A percentile compares a stretch with the other conserved stretches of the same genome.
Conservation (phyloP, 352 stramenopile genomes). For the Pythium grandisporangium region DNA sequence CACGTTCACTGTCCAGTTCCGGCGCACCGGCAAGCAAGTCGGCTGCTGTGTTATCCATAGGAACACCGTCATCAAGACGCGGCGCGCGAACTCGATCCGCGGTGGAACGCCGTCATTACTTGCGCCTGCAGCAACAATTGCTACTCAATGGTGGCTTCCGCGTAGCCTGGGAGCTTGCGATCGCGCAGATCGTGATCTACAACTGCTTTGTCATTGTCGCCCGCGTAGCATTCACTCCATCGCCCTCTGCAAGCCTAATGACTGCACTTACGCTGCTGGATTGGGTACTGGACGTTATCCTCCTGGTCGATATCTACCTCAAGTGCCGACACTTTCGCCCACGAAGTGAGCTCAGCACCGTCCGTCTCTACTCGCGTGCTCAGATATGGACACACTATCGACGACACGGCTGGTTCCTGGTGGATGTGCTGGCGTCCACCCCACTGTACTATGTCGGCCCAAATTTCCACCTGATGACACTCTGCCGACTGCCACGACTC, state of each 20-base stretch:
- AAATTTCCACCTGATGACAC: constrained; percentile 24
- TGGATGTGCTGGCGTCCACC: constrained; percentile 12
- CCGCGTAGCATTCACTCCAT: constrained; percentile 12
- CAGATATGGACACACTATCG: constrained; percentile 18
- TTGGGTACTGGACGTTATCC: constrained; percentile 13
- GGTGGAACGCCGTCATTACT: background rate
- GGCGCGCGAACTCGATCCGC: constrained; percentile 3
- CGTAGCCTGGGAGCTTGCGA: constrained; percentile 16
- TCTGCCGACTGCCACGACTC: constrained; percentile 17
- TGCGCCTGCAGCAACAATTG: constrained; percentile 16
- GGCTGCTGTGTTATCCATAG: background rate
- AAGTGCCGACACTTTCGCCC: constrained; percentile 18
- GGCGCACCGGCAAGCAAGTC: too few species aligned
- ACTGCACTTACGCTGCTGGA: constrained; percentile 14
- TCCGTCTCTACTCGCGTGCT: constrained; percentile 2
- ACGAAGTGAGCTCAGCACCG: constrained; percentile 8
- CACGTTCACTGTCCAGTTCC: too few species aligned
- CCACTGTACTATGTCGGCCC: constrained; percentile 25
- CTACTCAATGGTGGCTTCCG: constrained; percentile 17
- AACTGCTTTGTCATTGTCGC: constrained; percentile 24
- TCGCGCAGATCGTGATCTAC: constrained; percentile 19
- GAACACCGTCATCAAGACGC: background rate
- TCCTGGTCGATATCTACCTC: constrained; percentile 26
- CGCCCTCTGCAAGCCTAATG: constrained; percentile 11
- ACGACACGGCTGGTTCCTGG: constrained; percentile 15